Conservation (phyloP, 768 basidiomycete genomes). For the Phanerodontia chrysosporium region DNA sequence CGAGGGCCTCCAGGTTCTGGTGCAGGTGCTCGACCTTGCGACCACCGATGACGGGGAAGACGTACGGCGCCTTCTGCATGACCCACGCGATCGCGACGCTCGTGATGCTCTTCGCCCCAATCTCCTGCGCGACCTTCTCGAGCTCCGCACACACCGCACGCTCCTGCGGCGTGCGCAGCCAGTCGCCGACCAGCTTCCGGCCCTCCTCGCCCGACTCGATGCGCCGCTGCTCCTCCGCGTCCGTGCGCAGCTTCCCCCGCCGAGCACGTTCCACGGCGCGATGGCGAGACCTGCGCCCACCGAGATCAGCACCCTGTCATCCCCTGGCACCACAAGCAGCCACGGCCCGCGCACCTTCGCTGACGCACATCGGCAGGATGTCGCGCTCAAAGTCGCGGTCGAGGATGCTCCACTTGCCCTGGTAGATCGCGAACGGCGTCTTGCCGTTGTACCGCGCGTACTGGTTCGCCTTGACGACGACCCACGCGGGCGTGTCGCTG, state of each 20-base stretch:
- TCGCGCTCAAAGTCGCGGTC: conserved; percentile 37
- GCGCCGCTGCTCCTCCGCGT: conserved; percentile 28
- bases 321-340: background rate
- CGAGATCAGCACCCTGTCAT: background rate
- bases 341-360: conserved; percentile 6
- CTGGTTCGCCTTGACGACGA: conserved; percentile 30
- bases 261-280: conserved; percentile 37
- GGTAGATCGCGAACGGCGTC: conserved; percentile 39
- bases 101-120: conserved; percentile 29
- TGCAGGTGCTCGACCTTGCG: conserved; percentile 45
- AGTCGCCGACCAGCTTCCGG: conserved; percentile 17
- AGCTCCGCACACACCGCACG: conserved; percentile 35
- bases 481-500: conserved; percentile 30
- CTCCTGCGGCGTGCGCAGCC: conserved; percentile 44
- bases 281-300: conserved; percentile 27
- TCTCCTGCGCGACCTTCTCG: conserved; percentile 44
- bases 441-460: conserved; percentile 32
- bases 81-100: conserved; percentile 48
- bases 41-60: conserved; percentile 46
- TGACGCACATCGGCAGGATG: conserved; percentile 26
- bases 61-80: conserved; percentile 44
- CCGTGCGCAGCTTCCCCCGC: conserved; percentile 32
- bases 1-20: conserved; percentile 44
- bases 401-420: conserved; percentile 26
- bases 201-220: conserved; percentile 29